Conservation (phyloP, 208 protist species). For the Acanthamoeba divionensis region DNA sequence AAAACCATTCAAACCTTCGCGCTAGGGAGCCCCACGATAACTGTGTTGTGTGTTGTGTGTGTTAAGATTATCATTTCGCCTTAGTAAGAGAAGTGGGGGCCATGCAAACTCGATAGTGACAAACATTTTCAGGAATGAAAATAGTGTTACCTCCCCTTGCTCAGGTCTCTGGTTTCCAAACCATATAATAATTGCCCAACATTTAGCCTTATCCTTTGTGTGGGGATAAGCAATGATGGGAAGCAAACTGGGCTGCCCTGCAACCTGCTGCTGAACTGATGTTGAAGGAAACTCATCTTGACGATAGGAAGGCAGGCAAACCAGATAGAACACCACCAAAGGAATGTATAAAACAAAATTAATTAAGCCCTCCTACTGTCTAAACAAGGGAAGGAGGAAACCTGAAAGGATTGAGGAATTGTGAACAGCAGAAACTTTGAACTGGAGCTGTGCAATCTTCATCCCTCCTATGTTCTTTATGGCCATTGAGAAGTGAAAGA, state of each 20-base stretch:
- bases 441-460: conserved; percentile 34
- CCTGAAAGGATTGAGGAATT: background rate
- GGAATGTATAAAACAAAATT: background rate
- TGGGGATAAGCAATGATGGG: conserved; percentile 40
- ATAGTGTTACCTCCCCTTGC: background rate
- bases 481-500: conserved; percentile 12
- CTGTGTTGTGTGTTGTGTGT: too few relatives aligned
- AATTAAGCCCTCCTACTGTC: background rate
- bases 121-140: too few relatives aligned
- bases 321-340: background rate
- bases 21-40: conserved; percentile 8
- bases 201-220: conserved; percentile 34
- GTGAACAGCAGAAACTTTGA: background rate
- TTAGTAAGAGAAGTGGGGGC: too few relatives aligned
- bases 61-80: too few relatives aligned
- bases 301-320: background rate
- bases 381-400: background rate
- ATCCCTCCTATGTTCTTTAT: conserved; percentile 39
- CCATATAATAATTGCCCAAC: conserved; percentile 46
- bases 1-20: conserved; percentile 7
- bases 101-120: too few relatives aligned
- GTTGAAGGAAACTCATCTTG: background rate
- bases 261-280: background rate
- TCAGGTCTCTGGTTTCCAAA: background rate
- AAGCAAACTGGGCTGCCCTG: background rate